phyloP scores from a whole-genome alignment of 2,329 filamentous ascomycete genomes.

The Fusarium vanettenii region DNA sequence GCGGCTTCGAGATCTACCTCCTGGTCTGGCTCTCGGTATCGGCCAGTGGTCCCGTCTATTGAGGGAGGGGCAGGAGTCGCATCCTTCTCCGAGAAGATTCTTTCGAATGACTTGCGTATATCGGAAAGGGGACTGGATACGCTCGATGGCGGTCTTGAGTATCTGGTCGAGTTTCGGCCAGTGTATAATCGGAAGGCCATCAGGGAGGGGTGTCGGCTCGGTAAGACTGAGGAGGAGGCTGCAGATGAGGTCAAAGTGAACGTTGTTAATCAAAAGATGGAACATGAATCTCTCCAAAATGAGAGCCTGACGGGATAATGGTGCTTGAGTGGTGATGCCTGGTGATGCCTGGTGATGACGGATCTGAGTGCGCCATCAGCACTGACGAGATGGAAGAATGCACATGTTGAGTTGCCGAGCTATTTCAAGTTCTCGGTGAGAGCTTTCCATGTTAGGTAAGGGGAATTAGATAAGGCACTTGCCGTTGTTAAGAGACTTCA shows the following conservation, averaged over 20 bases:
- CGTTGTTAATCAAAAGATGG: background rate
- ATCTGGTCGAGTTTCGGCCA: background rate
- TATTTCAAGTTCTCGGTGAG: background rate
- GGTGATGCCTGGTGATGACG: background rate
- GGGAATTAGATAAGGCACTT: background rate
- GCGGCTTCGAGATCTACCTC: background rate
- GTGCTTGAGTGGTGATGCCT: background rate
- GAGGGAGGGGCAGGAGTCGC: background rate
- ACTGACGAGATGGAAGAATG: background rate
- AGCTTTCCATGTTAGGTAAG: background rate
- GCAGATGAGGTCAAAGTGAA: background rate
- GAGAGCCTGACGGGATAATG: background rate
- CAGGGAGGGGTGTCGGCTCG: background rate
- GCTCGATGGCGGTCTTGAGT: background rate
- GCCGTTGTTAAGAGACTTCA: background rate
- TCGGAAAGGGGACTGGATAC: background rate
- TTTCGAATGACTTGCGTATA: background rate
- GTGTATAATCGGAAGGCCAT: background rate
- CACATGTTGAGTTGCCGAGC: background rate
- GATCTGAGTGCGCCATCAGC: background rate
- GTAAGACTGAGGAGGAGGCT: background rate
- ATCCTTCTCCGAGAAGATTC: background rate
- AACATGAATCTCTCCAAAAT: background rate
- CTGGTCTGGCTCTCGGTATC: background rate
- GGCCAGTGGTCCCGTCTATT: background rate